Conservation (phyloP, 1,284 basidiomycete species). For the Golubevia pallescens region DNA sequence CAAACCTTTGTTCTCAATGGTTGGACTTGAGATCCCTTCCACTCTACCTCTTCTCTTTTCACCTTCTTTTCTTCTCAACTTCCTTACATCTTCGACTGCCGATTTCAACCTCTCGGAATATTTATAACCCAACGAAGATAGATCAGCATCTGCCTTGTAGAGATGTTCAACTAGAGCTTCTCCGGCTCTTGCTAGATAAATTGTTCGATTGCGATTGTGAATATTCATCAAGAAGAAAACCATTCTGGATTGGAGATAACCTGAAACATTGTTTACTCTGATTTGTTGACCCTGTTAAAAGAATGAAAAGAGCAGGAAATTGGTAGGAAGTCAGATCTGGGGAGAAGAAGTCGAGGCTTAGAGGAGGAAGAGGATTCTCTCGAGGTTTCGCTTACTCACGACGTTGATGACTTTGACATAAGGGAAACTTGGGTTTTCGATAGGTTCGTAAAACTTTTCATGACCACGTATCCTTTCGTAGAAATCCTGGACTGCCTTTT, state of each 20-base stretch:
- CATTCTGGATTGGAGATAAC: slow-evolving; percentile 83
- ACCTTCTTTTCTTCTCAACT: slow-evolving; percentile 26
- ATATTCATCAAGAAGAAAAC: slow-evolving; percentile 96
- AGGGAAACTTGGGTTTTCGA: slow-evolving; percentile 76
- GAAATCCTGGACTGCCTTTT: slow-evolving; percentile 89
- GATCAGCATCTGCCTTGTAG: slow-evolving; percentile 96
- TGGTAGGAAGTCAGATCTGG: neutral
- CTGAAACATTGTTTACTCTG: slow-evolving; percentile 76
- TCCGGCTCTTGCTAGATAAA: slow-evolving; percentile 68
- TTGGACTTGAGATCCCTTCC: slow-evolving; percentile 10
- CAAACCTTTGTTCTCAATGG: slow-evolving; percentile 15
- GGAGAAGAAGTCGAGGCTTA: neutral
- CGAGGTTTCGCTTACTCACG: slow-evolving; percentile 83
- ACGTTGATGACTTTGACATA: slow-evolving; percentile 97
- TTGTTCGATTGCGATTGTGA: slow-evolving; percentile 86
- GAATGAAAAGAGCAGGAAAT: neutral
- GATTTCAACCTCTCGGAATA: slow-evolving; percentile 75
- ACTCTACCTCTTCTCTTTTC: slow-evolving; percentile 17
- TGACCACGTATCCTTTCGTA: slow-evolving; percentile 86
- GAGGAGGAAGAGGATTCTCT: slow-evolving; percentile 68
- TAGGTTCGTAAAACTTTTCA: slow-evolving; percentile 85
- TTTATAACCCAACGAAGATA: slow-evolving; percentile 92
- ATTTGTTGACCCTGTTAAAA: slow-evolving; percentile 39
- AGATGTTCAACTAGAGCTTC: slow-evolving; percentile 87
- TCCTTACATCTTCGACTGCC: slow-evolving; percentile 51